phyloP scores from a whole-genome alignment of 345 rosid genomes.

The Pistacia vera region DNA sequence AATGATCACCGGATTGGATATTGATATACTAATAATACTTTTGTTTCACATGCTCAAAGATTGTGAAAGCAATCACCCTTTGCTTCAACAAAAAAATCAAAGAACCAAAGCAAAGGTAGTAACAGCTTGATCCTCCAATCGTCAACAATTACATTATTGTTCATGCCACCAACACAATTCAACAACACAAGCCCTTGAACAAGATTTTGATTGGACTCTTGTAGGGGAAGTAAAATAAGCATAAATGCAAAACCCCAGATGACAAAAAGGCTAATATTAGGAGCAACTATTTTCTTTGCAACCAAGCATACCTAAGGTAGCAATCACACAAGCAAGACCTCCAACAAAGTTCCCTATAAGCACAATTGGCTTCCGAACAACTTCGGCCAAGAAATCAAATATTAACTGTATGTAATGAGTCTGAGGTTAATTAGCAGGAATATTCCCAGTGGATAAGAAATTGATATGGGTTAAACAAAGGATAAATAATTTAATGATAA shows the following conservation, averaged over 20 bases:
- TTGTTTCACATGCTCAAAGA: conserved; percentile 72
- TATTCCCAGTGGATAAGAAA: background rate
- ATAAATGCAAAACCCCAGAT: conserved; percentile 12
- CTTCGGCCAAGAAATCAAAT: conserved; percentile 71
- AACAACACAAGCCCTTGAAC: conserved; percentile 79
- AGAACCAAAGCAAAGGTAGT: conserved; percentile 68
- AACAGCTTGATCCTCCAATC: conserved; percentile 95
- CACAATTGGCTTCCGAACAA: conserved; percentile 72
- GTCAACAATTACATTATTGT: conserved; percentile 88
- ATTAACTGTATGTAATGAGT: conserved; percentile 54
- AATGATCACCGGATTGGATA: background rate
- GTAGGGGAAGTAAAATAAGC: background rate
- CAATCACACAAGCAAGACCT: conserved; percentile 93
- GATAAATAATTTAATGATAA: no score
- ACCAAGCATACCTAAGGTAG: conserved; percentile 64
- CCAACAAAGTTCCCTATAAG: conserved; percentile 91
- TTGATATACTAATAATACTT: conserved; percentile 37
- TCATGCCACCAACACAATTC: conserved; percentile 97
- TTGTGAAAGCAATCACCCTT: conserved; percentile 49
- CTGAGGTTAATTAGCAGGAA: background rate
- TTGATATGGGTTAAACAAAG: background rate
- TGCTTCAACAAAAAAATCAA: conserved; percentile 78
- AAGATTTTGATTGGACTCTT: conserved; percentile 50
- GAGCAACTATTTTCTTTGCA: background rate
- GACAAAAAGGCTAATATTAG: background rate